Percentiles rank a stretch among this genome's conserved stretches.
Evolutionary conservation across 768 basidiomycete species (phyloP).

Genomic region (Dendrothele bispora): DNA sequence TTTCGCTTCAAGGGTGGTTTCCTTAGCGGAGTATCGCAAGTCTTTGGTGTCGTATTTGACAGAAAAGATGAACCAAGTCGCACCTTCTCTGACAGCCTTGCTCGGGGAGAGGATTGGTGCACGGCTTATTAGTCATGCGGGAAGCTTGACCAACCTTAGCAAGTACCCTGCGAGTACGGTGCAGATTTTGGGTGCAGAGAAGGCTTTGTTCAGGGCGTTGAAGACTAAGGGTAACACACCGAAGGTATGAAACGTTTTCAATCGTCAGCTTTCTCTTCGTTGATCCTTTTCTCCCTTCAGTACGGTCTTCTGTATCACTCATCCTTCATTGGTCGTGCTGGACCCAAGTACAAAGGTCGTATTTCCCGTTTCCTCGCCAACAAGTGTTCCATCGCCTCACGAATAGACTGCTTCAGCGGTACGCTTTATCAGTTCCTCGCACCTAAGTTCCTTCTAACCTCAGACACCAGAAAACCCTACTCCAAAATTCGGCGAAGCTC

Average conservation of each 20-base stretch:
- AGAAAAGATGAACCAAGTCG: slow-evolving; percentile 98
- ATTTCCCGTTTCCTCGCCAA: slow-evolving; percentile 99
- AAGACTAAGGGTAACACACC: slow-evolving; percentile 99
- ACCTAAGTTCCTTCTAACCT: not conserved
- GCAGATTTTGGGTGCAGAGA: slow-evolving; percentile 97
- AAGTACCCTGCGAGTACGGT: slow-evolving; percentile 99
- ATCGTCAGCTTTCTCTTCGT: not conserved
- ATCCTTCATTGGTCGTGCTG: slow-evolving; percentile 93
- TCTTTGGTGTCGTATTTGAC: slow-evolving; percentile 81
- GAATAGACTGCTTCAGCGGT: slow-evolving; percentile 96
- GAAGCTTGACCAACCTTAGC: slow-evolving; percentile 93
- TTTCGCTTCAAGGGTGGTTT: slow-evolving; percentile 88
- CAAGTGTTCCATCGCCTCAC: slow-evolving; percentile 95
- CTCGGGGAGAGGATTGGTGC: slow-evolving; percentile 93
- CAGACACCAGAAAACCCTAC: slow-evolving; percentile 71
- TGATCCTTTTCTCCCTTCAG: slow-evolving; percentile 36
- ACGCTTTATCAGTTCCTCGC: slow-evolving; percentile 17
- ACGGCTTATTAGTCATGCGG: slow-evolving; percentile 91
- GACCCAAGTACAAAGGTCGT: slow-evolving; percentile 92
- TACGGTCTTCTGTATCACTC: slow-evolving; percentile 99
- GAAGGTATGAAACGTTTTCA: slow-evolving; percentile 52
- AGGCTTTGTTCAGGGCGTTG: slow-evolving; percentile 93
- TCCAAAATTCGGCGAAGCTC: slow-evolving; percentile 91
- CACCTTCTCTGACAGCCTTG: slow-evolving; percentile 88
- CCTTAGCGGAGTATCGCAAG: slow-evolving; percentile 92